Conservation (phyloP, 2,329 filamentous ascomycete genomes). For the Coccinonectria pachysandricola region DNA sequence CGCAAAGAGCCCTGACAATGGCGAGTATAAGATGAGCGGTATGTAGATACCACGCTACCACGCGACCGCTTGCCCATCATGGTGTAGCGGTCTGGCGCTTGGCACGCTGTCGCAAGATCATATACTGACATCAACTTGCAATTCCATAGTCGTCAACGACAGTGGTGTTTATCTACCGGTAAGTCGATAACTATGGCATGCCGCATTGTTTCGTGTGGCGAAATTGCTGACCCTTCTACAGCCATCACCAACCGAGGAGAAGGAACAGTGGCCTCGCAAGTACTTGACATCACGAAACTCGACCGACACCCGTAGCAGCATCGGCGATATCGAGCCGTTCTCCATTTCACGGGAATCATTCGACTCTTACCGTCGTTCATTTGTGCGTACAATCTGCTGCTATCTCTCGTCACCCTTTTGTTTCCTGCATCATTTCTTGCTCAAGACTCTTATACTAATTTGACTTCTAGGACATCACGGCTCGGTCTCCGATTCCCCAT, state of each 20-base stretch:
- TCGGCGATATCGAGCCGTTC: conserved; percentile 83
- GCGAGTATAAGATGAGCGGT: conserved; percentile 76
- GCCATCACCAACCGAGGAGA: conserved; percentile 84
- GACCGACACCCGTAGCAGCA: conserved; percentile 47
- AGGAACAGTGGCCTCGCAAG: conserved; percentile 61
- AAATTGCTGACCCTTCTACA: conserved; percentile 24
- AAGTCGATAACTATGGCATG: conserved; percentile 32
- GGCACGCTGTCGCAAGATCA: conserved; percentile 17
- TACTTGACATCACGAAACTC: conserved; percentile 43
- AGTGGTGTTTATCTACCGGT: conserved; percentile 91
- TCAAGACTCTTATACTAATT: neutral
- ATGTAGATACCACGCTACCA: conserved; percentile 24
- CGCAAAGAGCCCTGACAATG: conserved; percentile 50
- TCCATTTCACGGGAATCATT: conserved; percentile 95
- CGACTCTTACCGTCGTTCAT: conserved; percentile 90
- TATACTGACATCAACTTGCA: conserved; percentile 16
- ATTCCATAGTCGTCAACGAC: conserved; percentile 73
- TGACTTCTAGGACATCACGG: conserved; percentile 67
- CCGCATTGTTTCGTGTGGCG: too few species aligned
- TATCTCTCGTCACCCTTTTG: neutral
- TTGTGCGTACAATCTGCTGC: conserved; percentile 50
- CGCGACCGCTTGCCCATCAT: conserved; percentile 5
- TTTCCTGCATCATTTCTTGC: neutral
- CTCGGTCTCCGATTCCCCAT: conserved; percentile 63
- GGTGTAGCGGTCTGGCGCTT: conserved; percentile 3